A percentile compares a stretch with the other conserved stretches of the same genome.
Conservation (phyloP, 2,329 filamentous ascomycete species). For the Cadophora sp. region DNA sequence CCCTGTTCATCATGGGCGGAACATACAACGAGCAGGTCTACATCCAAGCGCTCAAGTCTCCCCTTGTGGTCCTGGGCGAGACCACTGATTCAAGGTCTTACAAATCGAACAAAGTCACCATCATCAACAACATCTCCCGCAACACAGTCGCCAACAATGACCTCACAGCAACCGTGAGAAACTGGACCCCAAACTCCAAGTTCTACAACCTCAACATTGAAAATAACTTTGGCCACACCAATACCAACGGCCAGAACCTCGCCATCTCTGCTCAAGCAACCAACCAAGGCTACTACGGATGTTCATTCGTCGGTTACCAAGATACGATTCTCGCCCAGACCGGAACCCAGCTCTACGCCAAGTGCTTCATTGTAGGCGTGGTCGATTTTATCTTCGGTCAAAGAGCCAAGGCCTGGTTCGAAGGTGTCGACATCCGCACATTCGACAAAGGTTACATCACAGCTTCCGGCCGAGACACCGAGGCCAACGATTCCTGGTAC, state of each 20-base stretch:
- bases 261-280: slow-evolving; percentile 59
- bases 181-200: slow-evolving; percentile 54
- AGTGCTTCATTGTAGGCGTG: slow-evolving; percentile 61
- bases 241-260: slow-evolving; percentile 56
- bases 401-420: slow-evolving; percentile 58
- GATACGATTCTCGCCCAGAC: slow-evolving; percentile 59
- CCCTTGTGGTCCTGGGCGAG: slow-evolving; percentile 62
- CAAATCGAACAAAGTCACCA: slow-evolving; percentile 56
- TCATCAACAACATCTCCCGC: slow-evolving; percentile 50
- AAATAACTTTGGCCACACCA: slow-evolving; percentile 39
- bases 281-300: slow-evolving; percentile 64
- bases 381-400: slow-evolving; percentile 67
- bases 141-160: slow-evolving; percentile 52
- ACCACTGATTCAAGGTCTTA: slow-evolving; percentile 55
- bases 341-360: slow-evolving; percentile 62
- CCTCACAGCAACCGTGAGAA: slow-evolving; percentile 43
- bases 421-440: slow-evolving; percentile 49
- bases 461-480: slow-evolving; percentile 50
- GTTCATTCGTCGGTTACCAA: slow-evolving; percentile 60
- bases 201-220: slow-evolving; percentile 65
- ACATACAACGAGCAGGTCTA: slow-evolving; percentile 65
- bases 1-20: slow-evolving; percentile 61
- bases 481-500: slow-evolving; percentile 53
- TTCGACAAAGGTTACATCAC: slow-evolving; percentile 57
- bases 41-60: slow-evolving; percentile 53